These are phyloP conservation scores for Tolypocladium nubicola DNA, from an alignment of 2,329 filamentous ascomycete genomes.

Conservation along the genomic window DNA sequence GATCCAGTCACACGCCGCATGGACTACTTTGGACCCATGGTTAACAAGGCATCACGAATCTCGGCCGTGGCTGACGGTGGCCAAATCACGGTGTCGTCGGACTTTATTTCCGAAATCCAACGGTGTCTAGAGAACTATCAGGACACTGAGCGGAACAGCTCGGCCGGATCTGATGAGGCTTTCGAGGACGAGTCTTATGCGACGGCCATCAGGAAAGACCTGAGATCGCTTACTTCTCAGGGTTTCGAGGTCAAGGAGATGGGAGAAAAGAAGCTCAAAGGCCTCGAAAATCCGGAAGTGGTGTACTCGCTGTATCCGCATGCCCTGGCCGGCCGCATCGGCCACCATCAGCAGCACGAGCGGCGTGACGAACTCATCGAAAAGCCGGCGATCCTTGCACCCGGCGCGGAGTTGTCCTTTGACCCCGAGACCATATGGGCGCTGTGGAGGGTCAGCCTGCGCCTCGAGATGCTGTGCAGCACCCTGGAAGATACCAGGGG, in stretches of 20 bases:
- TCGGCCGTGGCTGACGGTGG: conserved; percentile 91
- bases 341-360: conserved; percentile 49
- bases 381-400: conserved; percentile 50
- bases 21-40: conserved; percentile 99
- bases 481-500: conserved; percentile 63
- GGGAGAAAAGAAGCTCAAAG: conserved; percentile 90
- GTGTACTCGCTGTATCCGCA: conserved; percentile 95
- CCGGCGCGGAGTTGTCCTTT: conserved; percentile 58
- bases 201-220: conserved; percentile 74
- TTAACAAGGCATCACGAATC: conserved; percentile 92
- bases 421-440: conserved; percentile 81
- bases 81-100: conserved; percentile 91
- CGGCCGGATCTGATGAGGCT: conserved; percentile 53
- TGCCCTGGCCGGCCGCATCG: conserved; percentile 68
- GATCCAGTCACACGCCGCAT: conserved; percentile 95
- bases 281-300: conserved; percentile 91
- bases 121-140: conserved; percentile 82
- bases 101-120: conserved; percentile 95
- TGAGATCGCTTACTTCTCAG: conserved; percentile 77
- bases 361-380: conserved; percentile 32
- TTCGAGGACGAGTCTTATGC: conserved; percentile 66
- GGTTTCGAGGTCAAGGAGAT: conserved; percentile 97
- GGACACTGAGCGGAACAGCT: conserved; percentile 64
- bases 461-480: conserved; percentile 88
- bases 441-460: conserved; percentile 78